These are phyloP conservation scores for Geranomyces variabilis DNA, from an alignment of 192 early-diverging fungal species.

Conservation along the genomic window DNA sequence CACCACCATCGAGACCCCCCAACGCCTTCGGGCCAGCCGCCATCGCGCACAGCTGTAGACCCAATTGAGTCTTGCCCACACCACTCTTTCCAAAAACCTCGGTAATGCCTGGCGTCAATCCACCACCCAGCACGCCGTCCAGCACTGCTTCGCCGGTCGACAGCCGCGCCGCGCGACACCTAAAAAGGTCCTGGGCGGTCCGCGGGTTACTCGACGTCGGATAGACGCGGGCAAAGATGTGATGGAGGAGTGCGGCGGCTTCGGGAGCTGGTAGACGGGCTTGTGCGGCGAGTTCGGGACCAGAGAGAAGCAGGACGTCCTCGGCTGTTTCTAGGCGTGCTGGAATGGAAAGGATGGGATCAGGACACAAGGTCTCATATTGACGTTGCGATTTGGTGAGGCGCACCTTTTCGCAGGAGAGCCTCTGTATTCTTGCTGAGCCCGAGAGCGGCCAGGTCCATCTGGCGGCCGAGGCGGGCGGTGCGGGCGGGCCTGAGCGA, in stretches of 20 bases:
- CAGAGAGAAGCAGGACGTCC: constrained; percentile 21
- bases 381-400: no score
- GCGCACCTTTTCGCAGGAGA: no score
- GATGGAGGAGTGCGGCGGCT: constrained; percentile 5
- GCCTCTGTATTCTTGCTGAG: no score
- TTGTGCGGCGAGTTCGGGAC: constrained; percentile 16
- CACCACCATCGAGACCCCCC: constrained; percentile 67
- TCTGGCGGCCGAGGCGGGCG: no score
- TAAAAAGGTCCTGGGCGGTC: neutral
- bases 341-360: neutral
- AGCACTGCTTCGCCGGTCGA: constrained; percentile 31
- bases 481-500: no score
- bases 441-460: no score
- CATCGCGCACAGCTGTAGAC: constrained; percentile 76
- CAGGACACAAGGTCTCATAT: no score
- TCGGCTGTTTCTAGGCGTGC: constrained; percentile 17
- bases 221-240: neutral
- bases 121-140: constrained; percentile 39
- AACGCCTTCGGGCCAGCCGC: constrained; percentile 61
- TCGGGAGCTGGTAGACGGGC: neutral
- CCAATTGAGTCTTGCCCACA: constrained; percentile 85
- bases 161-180: neutral
- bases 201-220: neutral
- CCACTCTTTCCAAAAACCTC: constrained; percentile 61
- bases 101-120: constrained; percentile 36